These are phyloP conservation scores for Barbarea vulgaris DNA, from an alignment of 345 rosid species.

Conservation along the genomic window DNA sequence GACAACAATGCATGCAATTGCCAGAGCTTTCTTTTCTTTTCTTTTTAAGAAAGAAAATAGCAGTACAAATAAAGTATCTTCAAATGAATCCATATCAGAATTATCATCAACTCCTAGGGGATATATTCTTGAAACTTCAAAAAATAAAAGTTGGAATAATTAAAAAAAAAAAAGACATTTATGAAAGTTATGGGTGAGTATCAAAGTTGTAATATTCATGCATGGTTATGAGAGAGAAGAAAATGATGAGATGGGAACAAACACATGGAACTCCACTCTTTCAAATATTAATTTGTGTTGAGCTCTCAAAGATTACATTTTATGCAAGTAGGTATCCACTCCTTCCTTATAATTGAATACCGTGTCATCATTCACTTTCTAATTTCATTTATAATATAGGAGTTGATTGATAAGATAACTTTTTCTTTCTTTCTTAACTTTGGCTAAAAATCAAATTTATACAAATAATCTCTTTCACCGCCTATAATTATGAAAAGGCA, in stretches of 20 bases:
- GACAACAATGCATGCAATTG: slow-evolving; percentile 4
- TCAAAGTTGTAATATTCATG: not conserved
- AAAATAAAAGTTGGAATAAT: not conserved
- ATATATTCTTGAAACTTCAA: not conserved
- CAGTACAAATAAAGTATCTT: not conserved
- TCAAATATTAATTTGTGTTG: slow-evolving; percentile 4
- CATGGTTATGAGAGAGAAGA: slow-evolving; percentile 8
- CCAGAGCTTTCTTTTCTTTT: not conserved
- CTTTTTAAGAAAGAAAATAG: not conserved
- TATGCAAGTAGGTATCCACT: slow-evolving; percentile 11
- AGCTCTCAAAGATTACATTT: not conserved
- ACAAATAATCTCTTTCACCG: not conserved
- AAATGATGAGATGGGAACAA: slow-evolving; percentile 27
- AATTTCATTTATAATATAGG: slow-evolving; percentile 1
- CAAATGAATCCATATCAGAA: slow-evolving; percentile 3
- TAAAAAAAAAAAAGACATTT: not conserved
- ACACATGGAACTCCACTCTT: slow-evolving; percentile 38
- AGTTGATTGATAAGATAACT: not conserved
- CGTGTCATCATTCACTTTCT: slow-evolving; percentile 30
- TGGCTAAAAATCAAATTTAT: not conserved
- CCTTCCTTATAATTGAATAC: not conserved
- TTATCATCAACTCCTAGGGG: not conserved
- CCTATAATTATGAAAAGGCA: not conserved
- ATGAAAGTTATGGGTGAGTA: slow-evolving; percentile 16
- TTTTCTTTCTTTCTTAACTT: not conserved